A percentile compares a stretch with the other conserved stretches of the same genome.
Conservation (phyloP, 169 alveolate species). For the Cryptosporidium meleagridis region DNA sequence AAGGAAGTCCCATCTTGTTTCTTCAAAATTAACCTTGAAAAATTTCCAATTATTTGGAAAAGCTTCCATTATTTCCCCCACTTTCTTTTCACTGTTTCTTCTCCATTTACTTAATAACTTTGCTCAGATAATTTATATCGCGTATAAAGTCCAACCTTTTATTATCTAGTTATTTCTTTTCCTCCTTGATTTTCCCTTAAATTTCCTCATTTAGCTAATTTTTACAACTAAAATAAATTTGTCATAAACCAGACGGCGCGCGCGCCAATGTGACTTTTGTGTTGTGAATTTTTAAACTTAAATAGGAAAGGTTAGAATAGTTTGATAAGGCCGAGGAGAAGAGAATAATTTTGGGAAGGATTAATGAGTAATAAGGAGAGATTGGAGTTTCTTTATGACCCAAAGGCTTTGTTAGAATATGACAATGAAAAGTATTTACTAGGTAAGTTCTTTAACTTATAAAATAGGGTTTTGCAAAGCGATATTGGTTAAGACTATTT, state of each 20-base stretch:
- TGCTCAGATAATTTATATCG: background rate
- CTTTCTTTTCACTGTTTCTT: background rate
- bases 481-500: background rate
- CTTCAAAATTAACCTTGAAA: background rate
- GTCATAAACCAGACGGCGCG: background rate
- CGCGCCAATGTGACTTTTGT: background rate
- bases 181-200: background rate
- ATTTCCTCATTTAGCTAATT: background rate
- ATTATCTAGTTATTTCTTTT: background rate
- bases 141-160: background rate
- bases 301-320: too few relatives aligned
- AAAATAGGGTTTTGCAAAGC: background rate
- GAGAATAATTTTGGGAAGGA: background rate
- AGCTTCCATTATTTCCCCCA: background rate
- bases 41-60: slow-evolving; percentile 24
- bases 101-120: background rate
- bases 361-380: slow-evolving; percentile 38
- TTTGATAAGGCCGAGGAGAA: background rate
- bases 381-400: slow-evolving; percentile 58
- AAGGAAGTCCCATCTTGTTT: slow-evolving; percentile 26
- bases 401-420: slow-evolving; percentile 57
- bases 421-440: slow-evolving; percentile 67
- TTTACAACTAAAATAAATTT: too few relatives aligned
- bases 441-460: slow-evolving; percentile 22
- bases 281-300: too few relatives aligned